phyloP scores from a whole-genome alignment of 306 rosid species.

The Sesbania bispinosa region DNA sequence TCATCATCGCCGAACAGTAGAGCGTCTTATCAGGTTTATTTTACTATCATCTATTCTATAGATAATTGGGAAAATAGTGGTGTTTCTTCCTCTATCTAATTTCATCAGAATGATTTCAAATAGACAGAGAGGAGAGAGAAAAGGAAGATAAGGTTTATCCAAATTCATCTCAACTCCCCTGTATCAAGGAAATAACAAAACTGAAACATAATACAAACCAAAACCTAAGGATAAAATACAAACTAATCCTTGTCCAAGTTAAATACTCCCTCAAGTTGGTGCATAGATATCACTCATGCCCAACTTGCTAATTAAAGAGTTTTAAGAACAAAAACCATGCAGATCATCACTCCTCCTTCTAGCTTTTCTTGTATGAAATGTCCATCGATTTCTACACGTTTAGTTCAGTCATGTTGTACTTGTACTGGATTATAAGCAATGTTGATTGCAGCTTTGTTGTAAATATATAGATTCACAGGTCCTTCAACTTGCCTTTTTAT shows the following conservation, averaged over 20 bases:
- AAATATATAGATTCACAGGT: no score
- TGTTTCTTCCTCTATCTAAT: background rate
- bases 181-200: background rate
- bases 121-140: background rate
- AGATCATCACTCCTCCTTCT: background rate
- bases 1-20: constrained; percentile 63
- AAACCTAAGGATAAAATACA: background rate
- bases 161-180: background rate
- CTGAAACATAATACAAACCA: no score
- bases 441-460: no score
- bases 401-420: background rate
- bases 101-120: background rate
- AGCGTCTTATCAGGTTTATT: constrained; percentile 64
- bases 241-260: background rate
- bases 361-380: background rate
- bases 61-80: background rate
- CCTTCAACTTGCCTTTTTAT: no score
- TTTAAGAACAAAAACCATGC: background rate
- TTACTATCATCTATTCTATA: background rate
- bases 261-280: background rate
- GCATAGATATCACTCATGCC: background rate
- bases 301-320: background rate
- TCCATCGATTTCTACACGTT: no score
- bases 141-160: background rate
- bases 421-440: background rate